Evolutionary conservation across 495 filamentous ascomycete species (phyloP), one percentile per base, ranked within the genome.

Genomic region (Aspergillus panamensis): DNA sequence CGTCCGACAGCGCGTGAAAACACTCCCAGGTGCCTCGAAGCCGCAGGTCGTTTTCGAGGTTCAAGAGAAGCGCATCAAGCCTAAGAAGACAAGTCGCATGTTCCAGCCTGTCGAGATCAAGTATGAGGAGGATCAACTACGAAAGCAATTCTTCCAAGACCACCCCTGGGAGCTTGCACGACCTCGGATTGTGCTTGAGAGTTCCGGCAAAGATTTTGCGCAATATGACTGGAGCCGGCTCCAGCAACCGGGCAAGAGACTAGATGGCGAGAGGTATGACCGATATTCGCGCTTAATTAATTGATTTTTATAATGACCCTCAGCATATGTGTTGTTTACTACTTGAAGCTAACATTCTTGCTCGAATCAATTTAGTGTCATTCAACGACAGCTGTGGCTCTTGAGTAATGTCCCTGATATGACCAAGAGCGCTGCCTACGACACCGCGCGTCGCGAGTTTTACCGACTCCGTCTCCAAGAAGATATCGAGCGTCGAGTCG

Each of bases 81-180:
- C 74, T 9, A 82, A 82, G 64, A 88, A 85, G 68, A 74, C 88
- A 7, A 90, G 86, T 67, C 81, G 85, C 54, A 68, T 96, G 64
- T 97, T 91, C 75, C 81, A 85, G 64, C 94, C 94, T 6, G 82
- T 91, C 50, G 67, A 77, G 54, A 84, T 98, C 51, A 78, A 78
- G 52, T 95, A 92, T 70, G 89, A 91, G 47, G 94, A 98, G 71
- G 95, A 98, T 70, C 72, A 78, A 59, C 76, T 97, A 62, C 86
- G 94, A 49, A 76, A 66, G 55, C 76, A 87, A 29, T 98, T 97
- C 77, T 97, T 87, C 76, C 80, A 78, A 58, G 92, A 98, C 71
- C 94, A 98, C 73, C 94, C 94, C 5, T 98, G 94, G 94, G 94
- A 98, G 70, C 78, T 98, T 65, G 94, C 95, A 30, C 81, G 94